A percentile compares a stretch with the other conserved stretches of the same genome.
These are phyloP conservation scores for Austroboletus festivus DNA, from an alignment of 768 basidiomycete species.

Conservation along the genomic window DNA sequence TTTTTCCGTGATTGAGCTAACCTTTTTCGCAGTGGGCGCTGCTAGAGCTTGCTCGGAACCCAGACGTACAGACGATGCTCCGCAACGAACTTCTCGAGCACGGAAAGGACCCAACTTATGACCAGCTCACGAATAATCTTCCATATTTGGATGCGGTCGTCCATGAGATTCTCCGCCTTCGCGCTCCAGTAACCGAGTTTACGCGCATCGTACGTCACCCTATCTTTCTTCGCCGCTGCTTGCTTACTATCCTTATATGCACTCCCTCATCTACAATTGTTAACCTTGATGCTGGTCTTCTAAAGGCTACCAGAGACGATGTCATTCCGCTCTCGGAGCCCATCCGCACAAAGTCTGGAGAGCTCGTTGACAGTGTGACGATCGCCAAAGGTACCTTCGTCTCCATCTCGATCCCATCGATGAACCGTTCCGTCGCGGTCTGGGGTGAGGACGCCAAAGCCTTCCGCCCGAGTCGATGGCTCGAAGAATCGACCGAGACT, in stretches of 20 bases:
- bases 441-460: background rate
- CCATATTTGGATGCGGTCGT: conserved; percentile 32
- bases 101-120: background rate
- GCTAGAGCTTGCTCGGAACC: background rate
- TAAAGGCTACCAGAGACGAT: background rate
- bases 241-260: no score
- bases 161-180: conserved; percentile 28
- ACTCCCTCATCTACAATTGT: no score
- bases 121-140: background rate
- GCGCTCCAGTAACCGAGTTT: background rate
- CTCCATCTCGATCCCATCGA: background rate
- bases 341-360: background rate
- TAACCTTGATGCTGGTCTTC: no score
- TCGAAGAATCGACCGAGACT: background rate
- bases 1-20: background rate
- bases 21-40: background rate
- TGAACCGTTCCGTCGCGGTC: background rate
- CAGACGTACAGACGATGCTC: background rate
- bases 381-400: background rate
- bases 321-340: background rate
- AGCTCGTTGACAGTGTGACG: background rate
- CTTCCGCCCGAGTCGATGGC: background rate
- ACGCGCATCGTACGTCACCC: background rate
- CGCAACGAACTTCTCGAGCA: background rate
- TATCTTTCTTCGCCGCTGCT: background rate